Base-by-base conservation (phyloP, 306 rosid species). In the Dryas drummondii region DNA sequence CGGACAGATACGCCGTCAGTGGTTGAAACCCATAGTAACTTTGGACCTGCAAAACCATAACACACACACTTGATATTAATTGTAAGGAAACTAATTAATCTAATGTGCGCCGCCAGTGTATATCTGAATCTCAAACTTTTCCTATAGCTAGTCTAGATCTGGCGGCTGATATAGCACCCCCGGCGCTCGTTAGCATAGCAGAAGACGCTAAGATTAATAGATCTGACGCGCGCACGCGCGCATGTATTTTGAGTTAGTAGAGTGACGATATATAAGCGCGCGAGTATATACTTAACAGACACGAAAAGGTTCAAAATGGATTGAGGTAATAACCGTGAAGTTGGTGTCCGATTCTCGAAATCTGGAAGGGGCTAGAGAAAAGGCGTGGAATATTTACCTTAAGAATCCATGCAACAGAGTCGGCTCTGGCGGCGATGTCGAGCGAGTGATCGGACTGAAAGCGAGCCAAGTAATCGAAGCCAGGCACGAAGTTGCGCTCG, bases 391-490 rank as follows among this genome's bases (percentile, higher is more conserved):
- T 4, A 4, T 63, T 55, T 85, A 94, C 98, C 98, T 91, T 94
- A 60, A 94, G 90, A 93, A 96, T 92, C 99, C 99, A 96, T 82
- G 93, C 93, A 84, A 96, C 90, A 5, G 98, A 90, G 59, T 88
- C 88, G 52, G 86, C 84, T 83, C 99, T 84, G 37, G 91, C 96
- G 62, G 92, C 72, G 41, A 90, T 89, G 64, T 90, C 96, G 32
- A 86, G 88, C 41, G 84, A 82, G 42, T 82, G 87, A 76, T 32
- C 37, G 37, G 94, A 88, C 12, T 87, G 78, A 68, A 90, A 85
- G 52, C 94, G 81, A 7, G 88, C 78, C 59, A 89, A 79, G 71
- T 91, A 90, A 40, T 96, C 97, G 62, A 84, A 78, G 16, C 96
- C 99, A 13, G 96, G 93, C 15, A 89, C 90, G 82, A 90, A 92